Conservation (phyloP, 306 rosid species). For the Fagus crenata region DNA sequence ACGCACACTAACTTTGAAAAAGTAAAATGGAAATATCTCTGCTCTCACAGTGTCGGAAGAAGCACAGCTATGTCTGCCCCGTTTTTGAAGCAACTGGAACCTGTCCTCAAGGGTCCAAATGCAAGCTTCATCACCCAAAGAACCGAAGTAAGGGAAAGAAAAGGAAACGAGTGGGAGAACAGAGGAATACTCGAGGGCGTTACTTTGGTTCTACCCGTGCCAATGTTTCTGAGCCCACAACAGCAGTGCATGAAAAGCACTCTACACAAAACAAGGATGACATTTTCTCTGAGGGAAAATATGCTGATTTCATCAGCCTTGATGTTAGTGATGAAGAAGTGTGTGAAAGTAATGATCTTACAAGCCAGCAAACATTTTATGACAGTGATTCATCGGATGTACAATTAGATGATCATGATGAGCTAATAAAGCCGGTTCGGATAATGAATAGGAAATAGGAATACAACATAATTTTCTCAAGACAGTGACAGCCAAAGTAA, state of each 20-base stretch:
- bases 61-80: conserved; percentile 86
- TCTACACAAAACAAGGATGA: conserved; percentile 22
- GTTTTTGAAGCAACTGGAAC: conserved; percentile 79
- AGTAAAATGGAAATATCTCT: conserved; percentile 38
- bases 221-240: conserved; percentile 37
- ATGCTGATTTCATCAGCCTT: conserved; percentile 57
- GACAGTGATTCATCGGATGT: conserved; percentile 45
- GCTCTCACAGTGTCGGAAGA: conserved; percentile 82
- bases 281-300: conserved; percentile 35
- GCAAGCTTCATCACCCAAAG: conserved; percentile 93
- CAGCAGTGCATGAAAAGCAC: conserved; percentile 31
- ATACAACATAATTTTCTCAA: conserved; percentile 13
- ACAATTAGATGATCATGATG: conserved; percentile 50
- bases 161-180: conserved; percentile 61
- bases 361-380: conserved; percentile 30
- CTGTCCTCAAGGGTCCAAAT: conserved; percentile 61
- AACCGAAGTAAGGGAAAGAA: conserved; percentile 62
- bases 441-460: conserved; percentile 36
- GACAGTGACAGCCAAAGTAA: conserved; percentile 25
- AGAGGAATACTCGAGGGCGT: conserved; percentile 53
- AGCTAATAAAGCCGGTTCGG: conserved; percentile 56
- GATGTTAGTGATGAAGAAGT: conserved; percentile 47
- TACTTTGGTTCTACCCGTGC: conserved; percentile 57
- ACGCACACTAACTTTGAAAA: conserved; percentile 31
- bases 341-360: conserved; percentile 35